Percentiles rank a stretch among this genome's conserved stretches.
phyloP scores from a whole-genome alignment of 2,329 filamentous ascomycete species.

The Paraphoma sp. region DNA sequence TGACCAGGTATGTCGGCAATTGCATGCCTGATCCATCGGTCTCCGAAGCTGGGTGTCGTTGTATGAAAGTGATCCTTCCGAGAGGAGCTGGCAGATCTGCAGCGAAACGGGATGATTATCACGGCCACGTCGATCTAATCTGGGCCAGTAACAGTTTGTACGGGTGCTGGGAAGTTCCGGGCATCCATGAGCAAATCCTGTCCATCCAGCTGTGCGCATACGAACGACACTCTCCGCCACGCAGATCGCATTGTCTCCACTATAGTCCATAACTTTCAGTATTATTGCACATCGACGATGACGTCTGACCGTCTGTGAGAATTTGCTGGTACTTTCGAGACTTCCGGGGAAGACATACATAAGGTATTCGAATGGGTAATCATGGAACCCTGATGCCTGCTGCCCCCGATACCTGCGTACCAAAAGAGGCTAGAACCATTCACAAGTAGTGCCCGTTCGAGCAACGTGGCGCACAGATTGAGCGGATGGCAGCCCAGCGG shows the following conservation, averaged over 20 bases:
- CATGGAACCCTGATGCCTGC: slow-evolving; percentile 10
- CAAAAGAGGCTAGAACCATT: slow-evolving; percentile 23
- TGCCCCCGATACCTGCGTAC: slow-evolving; percentile 3
- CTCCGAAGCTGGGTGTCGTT: slow-evolving; percentile 1
- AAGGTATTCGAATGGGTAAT: slow-evolving; percentile 34
- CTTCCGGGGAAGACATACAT: background rate
- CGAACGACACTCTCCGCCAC: too few species aligned
- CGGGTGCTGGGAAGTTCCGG: background rate
- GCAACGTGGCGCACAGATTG: slow-evolving; percentile 10
- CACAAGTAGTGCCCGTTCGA: slow-evolving; percentile 14
- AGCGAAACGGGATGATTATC: too few species aligned
- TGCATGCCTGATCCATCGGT: background rate
- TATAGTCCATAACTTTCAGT: too few species aligned
- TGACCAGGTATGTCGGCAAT: slow-evolving; percentile 3
- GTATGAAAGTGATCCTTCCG: background rate
- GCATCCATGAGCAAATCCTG: background rate
- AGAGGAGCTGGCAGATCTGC: too few species aligned
- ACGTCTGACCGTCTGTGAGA: background rate
- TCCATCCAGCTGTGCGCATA: background rate
- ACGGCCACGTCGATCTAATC: too few species aligned
- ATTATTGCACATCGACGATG: too few species aligned
- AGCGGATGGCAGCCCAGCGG: slow-evolving; percentile 1
- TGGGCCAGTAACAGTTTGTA: too few species aligned
- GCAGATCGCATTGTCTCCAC: too few species aligned
- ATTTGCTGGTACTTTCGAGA: slow-evolving; percentile 1